Evolutionary conservation across 2,329 filamentous ascomycete species (phyloP), one percentile per base, ranked within the genome.

Genomic region (Cryphonectria carpinicola): DNA sequence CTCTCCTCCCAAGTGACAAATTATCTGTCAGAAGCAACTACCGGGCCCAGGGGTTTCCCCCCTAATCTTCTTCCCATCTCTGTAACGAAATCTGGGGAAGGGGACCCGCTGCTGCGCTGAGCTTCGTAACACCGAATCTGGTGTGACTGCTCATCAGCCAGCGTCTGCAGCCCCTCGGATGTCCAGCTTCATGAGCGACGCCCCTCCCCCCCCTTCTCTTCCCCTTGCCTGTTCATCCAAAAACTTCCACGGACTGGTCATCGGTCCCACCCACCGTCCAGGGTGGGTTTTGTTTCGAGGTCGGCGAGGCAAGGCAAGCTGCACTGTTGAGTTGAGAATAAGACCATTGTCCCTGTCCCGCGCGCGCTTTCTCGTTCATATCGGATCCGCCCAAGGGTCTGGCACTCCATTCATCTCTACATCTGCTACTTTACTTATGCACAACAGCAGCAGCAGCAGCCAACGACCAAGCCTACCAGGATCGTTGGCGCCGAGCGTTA

Each of bases 81-180:
- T 49, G 19, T 49, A 22, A 13, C 28, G 52, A 46, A 46, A 7
- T 63, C 46, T 41, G 39, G 28, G 28, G 7, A 37, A 13, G 58
- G 61, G 61, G 41, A 62, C 43, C 32, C 25, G 22, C 17, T 49
- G 46, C 46, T 49, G 37, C n/a, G 39, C 10, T 46, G 17, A 37
- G 39, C 14, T 43, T 43, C 49, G 65, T 66, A 41, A 11, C 37
- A 60, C 37, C 52, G 52, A 60, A 58, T 66, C 52, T 60, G 52
- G 65, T 66, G 49, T 39, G 64, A 56, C 64, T n/a, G 64, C 46
- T 25, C 64, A 43, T 35, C 35, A 46, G 6, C 54, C 52, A 60
- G 14, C 54, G 25, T 32, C 65, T 41, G 49, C 46, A 39, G 49
- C 49, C 65, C 52, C 49, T 32, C 49, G 28, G 64, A 19, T 65